Percentiles rank a stretch among this genome's conserved stretches.
Conservation (phyloP, 2,329 filamentous ascomycete species). For the Aspergillus luchuensis region DNA sequence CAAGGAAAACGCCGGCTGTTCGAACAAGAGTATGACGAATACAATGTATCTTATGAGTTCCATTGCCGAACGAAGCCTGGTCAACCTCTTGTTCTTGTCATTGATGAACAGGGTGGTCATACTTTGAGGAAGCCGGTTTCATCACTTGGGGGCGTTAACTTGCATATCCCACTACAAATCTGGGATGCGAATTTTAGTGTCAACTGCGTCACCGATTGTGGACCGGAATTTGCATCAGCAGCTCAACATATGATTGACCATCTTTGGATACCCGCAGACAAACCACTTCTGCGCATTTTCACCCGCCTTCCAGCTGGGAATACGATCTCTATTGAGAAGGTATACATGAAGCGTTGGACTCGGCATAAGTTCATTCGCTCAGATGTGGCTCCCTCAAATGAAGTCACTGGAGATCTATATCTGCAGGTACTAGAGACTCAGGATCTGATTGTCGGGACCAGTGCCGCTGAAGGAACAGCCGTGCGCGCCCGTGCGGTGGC, state of each 20-base stretch:
- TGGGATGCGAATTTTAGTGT: constrained; percentile 45
- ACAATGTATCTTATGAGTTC: constrained; percentile 41
- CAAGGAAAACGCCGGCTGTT: constrained; percentile 30
- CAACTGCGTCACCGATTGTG: constrained; percentile 31
- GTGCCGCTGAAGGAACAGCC: constrained; percentile 23
- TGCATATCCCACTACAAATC: constrained; percentile 42
- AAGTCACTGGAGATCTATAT: constrained; percentile 26
- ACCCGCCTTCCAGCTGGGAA: constrained; percentile 28
- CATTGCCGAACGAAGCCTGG: constrained; percentile 38
- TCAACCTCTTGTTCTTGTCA: constrained; percentile 34
- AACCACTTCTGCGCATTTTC: constrained; percentile 30
- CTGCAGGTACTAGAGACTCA: constrained; percentile 44
- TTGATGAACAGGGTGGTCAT: constrained; percentile 37
- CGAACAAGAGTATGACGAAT: constrained; percentile 25
- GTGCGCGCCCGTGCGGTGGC: constrained; percentile 32
- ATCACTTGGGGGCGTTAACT: constrained; percentile 37
- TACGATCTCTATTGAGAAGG: constrained; percentile 32
- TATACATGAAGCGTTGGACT: constrained; percentile 39
- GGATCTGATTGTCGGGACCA: constrained; percentile 33
- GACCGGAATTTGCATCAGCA: constrained; percentile 31
- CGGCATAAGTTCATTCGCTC: constrained; percentile 30
- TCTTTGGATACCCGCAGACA: constrained; percentile 36
- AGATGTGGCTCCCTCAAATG: not conserved
- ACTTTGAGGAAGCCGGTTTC: constrained; percentile 28
- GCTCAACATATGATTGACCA: constrained; percentile 36